phyloP scores from a whole-genome alignment of 2,329 filamentous ascomycete species.

The Fusarium camptoceras region DNA sequence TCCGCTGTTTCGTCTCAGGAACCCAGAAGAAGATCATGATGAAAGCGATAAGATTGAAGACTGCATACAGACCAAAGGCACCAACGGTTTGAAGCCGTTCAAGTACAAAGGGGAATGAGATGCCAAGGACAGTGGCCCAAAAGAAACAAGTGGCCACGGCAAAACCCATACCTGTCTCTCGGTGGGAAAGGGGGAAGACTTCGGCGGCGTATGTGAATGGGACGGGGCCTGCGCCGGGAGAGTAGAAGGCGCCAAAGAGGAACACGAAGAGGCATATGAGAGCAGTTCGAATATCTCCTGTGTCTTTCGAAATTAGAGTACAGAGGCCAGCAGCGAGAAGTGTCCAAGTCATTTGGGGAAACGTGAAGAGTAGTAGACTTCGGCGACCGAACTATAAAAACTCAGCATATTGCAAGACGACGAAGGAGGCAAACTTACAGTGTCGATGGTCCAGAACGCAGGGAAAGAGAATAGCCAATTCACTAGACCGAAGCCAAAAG shows the following conservation, averaged over 20 bases:
- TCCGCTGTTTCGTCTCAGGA: slow-evolving; percentile 63
- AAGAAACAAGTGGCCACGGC: slow-evolving; percentile 50
- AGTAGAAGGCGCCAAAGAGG: slow-evolving; percentile 60
- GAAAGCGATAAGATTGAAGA: slow-evolving; percentile 69
- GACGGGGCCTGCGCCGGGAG: slow-evolving; percentile 52
- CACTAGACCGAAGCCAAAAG: slow-evolving; percentile 65
- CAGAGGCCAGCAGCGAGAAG: slow-evolving; percentile 54
- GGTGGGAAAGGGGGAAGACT: slow-evolving; percentile 66
- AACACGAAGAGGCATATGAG: slow-evolving; percentile 64
- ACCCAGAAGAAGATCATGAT: slow-evolving; percentile 73
- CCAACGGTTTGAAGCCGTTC: slow-evolving; percentile 52
- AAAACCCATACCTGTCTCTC: slow-evolving; percentile 53
- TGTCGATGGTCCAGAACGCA: slow-evolving; percentile 66
- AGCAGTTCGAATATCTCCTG: slow-evolving; percentile 54
- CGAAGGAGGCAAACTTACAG: not conserved
- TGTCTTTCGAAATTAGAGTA: slow-evolving; percentile 58
- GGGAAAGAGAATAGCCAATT: slow-evolving; percentile 66
- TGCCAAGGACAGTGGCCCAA: slow-evolving; percentile 42
- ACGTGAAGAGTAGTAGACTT: slow-evolving; percentile 53
- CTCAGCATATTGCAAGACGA: not conserved
- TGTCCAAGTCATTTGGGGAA: slow-evolving; percentile 50
- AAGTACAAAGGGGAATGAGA: slow-evolving; percentile 61
- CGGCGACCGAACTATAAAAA: slow-evolving; percentile 57
- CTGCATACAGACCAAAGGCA: slow-evolving; percentile 71
- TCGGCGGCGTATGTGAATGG: slow-evolving; percentile 64